phyloP scores from a whole-genome alignment of 495 filamentous ascomycete genomes.

The Letharia lupina region DNA sequence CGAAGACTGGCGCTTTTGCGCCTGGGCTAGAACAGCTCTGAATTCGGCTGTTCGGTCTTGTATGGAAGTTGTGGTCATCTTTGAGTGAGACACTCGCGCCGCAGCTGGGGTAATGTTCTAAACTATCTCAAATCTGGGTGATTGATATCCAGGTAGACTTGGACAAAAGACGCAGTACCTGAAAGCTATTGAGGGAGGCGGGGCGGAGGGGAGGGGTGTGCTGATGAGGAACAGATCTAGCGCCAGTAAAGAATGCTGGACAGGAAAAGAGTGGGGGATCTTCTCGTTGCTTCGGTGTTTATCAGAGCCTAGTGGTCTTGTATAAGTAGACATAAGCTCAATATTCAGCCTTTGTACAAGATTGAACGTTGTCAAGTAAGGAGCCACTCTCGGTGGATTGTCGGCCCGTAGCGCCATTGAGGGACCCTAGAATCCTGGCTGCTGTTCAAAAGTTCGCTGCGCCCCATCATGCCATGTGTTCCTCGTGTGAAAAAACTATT shows the following conservation, averaged over 20 bases:
- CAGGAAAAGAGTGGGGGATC: neutral
- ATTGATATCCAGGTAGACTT: neutral
- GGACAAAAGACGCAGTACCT: neutral
- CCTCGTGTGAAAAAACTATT: neutral
- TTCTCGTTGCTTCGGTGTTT: neutral
- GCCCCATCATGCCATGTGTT: neutral
- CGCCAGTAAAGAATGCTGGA: neutral
- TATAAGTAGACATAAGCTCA: neutral
- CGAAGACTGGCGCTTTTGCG: constrained; percentile 61
- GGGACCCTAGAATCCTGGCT: constrained; percentile 2
- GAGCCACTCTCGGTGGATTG: constrained; percentile 9
- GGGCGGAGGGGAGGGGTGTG: neutral
- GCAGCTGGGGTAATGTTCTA: neutral
- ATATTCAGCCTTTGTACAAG: neutral
- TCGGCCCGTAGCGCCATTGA: neutral
- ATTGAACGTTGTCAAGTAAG: constrained; percentile 5
- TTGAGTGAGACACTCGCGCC: neutral
- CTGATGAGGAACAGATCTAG: neutral
- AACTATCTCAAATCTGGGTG: neutral
- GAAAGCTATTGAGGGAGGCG: neutral
- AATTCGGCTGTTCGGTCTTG: constrained; percentile 97
- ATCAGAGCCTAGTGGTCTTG: too few relatives aligned
- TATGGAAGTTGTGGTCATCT: constrained; percentile 63
- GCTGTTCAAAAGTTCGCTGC: neutral
- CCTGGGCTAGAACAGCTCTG: constrained; percentile 75